Conservation (phyloP, 495 filamentous ascomycete genomes). For the Aspergillus sclerotiicarbonarius region DNA sequence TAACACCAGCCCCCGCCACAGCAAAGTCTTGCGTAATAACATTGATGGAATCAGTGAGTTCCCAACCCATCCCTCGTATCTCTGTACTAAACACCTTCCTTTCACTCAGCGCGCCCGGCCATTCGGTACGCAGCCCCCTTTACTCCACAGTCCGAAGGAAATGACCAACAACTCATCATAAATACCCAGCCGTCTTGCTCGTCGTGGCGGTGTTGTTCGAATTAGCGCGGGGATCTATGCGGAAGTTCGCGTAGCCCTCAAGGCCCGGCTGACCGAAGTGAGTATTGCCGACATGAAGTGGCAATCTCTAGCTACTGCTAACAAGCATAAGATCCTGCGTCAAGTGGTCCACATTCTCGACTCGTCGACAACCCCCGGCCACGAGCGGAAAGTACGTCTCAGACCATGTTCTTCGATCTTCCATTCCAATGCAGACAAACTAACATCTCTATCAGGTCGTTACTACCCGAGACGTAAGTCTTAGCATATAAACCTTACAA, state of each 20-base stretch:
- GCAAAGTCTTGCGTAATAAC: slow-evolving; percentile 59
- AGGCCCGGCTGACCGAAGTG: slow-evolving; percentile 53
- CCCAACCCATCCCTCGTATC: neutral
- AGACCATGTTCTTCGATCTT: neutral
- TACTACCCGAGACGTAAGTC: slow-evolving; percentile 61
- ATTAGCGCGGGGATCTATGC: slow-evolving; percentile 72
- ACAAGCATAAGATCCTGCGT: slow-evolving; percentile 18
- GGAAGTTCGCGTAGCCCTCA: slow-evolving; percentile 57
- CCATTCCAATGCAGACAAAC: neutral
- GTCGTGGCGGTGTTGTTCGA: slow-evolving; percentile 74
- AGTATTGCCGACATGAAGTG: slow-evolving; percentile 1
- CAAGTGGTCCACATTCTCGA: slow-evolving; percentile 19
- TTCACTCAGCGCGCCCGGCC: slow-evolving; percentile 55
- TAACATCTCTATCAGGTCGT: slow-evolving; percentile 34
- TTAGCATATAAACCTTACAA: neutral
- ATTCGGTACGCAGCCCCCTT: slow-evolving; percentile 55
- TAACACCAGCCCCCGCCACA: slow-evolving; percentile 46
- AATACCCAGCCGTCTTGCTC: slow-evolving; percentile 68
- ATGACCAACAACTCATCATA: neutral
- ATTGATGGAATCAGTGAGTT: slow-evolving; percentile 58
- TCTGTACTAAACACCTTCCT: neutral
- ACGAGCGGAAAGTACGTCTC: slow-evolving; percentile 19
- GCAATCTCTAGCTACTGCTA: no score
- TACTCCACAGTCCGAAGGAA: neutral
- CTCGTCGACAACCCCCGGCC: neutral